phyloP scores from a whole-genome alignment of 2,329 filamentous ascomycete genomes.

The Calonectria pteridis region DNA sequence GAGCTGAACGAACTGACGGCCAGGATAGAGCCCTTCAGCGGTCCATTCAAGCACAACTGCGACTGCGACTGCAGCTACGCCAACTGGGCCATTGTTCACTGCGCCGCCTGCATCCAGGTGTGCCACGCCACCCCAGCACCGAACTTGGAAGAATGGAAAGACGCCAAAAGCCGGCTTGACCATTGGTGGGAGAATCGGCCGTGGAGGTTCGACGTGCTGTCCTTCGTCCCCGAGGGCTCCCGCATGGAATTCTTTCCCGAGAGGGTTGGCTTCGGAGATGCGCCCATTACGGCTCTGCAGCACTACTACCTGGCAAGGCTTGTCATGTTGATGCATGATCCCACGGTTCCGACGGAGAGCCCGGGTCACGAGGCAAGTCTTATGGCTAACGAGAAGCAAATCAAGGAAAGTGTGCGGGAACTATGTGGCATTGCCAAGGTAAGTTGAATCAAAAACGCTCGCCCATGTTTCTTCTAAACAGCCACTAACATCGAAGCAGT shows the following conservation, averaged over 20 bases:
- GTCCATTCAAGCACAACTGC: background rate
- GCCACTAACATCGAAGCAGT: background rate
- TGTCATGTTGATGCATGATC: background rate
- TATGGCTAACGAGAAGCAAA: too few relatives aligned
- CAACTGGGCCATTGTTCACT: background rate
- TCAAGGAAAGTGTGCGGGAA: background rate
- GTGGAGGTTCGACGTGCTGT: background rate
- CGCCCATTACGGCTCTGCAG: background rate
- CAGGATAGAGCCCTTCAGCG: background rate
- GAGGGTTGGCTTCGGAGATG: background rate
- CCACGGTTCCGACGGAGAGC: background rate
- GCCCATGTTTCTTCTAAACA: too few relatives aligned
- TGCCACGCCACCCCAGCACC: background rate
- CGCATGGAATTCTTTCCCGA: background rate
- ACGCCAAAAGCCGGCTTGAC: background rate
- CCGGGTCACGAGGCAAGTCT: background rate
- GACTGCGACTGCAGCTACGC: constrained; percentile 4
- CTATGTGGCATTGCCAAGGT: background rate
- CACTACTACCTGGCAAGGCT: background rate
- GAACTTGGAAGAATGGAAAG: background rate
- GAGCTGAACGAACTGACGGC: background rate
- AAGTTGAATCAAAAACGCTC: background rate
- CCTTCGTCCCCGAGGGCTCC: background rate
- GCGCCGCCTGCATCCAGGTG: background rate
- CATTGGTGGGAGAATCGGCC: background rate